Conservation (phyloP, 345 rosid genomes). For the Citrus reticulata region DNA sequence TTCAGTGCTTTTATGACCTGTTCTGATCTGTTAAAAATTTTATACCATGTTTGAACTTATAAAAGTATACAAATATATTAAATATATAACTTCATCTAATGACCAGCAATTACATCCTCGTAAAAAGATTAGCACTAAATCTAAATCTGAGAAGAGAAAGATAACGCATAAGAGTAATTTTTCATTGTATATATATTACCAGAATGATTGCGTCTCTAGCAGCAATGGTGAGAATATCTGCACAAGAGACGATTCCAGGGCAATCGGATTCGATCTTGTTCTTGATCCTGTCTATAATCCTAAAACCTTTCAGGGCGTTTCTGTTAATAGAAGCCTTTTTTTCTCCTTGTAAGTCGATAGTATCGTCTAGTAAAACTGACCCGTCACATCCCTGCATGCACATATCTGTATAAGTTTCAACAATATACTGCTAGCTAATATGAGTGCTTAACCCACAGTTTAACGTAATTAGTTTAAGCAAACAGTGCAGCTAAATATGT, state of each 20-base stretch:
- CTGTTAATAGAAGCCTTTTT: conserved; percentile 57
- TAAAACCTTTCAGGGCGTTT: conserved; percentile 60
- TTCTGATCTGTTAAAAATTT: too few relatives aligned
- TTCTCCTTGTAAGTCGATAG: conserved; percentile 61
- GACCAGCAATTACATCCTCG: too few relatives aligned
- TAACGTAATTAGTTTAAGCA: not conserved
- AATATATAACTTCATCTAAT: too few relatives aligned
- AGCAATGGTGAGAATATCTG: conserved; percentile 83
- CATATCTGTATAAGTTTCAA: too few relatives aligned
- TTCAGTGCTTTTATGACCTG: too few relatives aligned
- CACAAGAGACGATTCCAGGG: conserved; percentile 88
- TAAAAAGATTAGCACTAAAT: too few relatives aligned
- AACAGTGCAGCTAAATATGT: not conserved
- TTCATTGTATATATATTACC: conserved; percentile 32
- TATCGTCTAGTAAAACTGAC: conserved; percentile 81
- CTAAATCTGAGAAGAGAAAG: too few relatives aligned
- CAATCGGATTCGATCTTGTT: conserved; percentile 87
- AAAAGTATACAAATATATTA: too few relatives aligned
- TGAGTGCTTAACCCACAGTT: too few relatives aligned
- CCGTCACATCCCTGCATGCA: conserved; percentile 80
- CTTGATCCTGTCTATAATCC: conserved; percentile 73
- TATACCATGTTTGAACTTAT: too few relatives aligned
- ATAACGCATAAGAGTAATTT: too few relatives aligned
- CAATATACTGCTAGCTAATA: too few relatives aligned
- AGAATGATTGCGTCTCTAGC: conserved; percentile 86